These are phyloP conservation scores for Omphalotus olearius DNA, from an alignment of 1,284 basidiomycete species.

Conservation along the genomic window DNA sequence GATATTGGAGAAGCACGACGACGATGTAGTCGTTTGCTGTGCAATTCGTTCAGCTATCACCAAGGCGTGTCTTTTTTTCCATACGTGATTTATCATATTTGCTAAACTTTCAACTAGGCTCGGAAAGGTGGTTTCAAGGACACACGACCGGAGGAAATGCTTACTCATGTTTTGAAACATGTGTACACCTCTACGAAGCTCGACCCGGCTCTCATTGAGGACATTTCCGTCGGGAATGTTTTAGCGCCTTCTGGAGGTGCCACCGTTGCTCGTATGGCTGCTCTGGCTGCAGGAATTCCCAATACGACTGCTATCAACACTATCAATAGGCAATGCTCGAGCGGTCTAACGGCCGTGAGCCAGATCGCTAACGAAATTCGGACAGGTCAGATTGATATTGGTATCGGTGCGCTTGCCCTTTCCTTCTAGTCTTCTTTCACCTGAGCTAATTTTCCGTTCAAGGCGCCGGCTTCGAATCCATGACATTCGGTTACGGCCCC, in stretches of 20 bases:
- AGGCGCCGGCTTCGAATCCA: slow-evolving; percentile 95
- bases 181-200: slow-evolving; percentile 64
- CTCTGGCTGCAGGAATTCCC: slow-evolving; percentile 90
- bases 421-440: background rate
- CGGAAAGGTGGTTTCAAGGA: slow-evolving; percentile 96
- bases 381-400: slow-evolving; percentile 85
- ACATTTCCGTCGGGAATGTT: slow-evolving; percentile 91
- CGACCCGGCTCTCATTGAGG: slow-evolving; percentile 83
- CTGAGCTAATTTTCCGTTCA: slow-evolving; percentile 10
- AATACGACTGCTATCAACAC: slow-evolving; percentile 80
- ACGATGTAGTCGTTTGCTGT: slow-evolving; percentile 90
- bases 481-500: slow-evolving; percentile 85
- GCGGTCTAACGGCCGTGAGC: slow-evolving; percentile 85
- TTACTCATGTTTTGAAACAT: slow-evolving; percentile 79
- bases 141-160: slow-evolving; percentile 85
- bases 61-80: slow-evolving; percentile 48
- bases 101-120: slow-evolving; percentile 36
- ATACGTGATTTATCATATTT: background rate
- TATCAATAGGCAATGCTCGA: slow-evolving; percentile 94
- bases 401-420: slow-evolving; percentile 67
- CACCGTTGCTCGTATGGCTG: slow-evolving; percentile 89
- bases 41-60: slow-evolving; percentile 90
- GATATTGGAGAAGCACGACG: slow-evolving; percentile 40
- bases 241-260: slow-evolving; percentile 92
- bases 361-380: slow-evolving; percentile 84